phyloP scores from a whole-genome alignment of 495 filamentous ascomycete genomes.

The Aspergillus campestris region DNA sequence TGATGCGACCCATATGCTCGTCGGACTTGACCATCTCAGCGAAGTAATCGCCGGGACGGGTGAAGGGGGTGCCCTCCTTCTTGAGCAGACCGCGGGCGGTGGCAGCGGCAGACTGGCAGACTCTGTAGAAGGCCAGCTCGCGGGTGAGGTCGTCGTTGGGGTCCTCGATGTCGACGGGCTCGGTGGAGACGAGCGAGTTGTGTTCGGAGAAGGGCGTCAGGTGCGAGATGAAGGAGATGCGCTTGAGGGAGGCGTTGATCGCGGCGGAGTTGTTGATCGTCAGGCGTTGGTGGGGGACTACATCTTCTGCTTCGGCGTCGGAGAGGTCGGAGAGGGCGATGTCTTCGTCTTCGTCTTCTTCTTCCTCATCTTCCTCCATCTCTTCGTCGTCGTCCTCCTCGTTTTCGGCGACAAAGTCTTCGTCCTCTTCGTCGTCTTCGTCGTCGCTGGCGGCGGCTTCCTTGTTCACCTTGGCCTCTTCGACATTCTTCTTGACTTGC shows the following conservation, averaged over 20 bases:
- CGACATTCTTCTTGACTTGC: constrained; percentile 20
- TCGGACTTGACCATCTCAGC: constrained; percentile 98
- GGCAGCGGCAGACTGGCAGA: constrained; percentile 70
- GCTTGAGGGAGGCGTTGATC: constrained; percentile 65
- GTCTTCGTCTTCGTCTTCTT: constrained; percentile 46
- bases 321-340: constrained; percentile 81
- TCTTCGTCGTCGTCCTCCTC: constrained; percentile 26
- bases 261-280: constrained; percentile 96
- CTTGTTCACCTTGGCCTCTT: constrained; percentile 15
- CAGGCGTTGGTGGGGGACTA: constrained; percentile 81
- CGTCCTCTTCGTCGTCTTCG: constrained; percentile 20
- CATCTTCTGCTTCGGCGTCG: constrained; percentile 73
- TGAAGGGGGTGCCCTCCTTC: constrained; percentile 76
- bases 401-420: constrained; percentile 20
- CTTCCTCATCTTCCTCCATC: constrained; percentile 37
- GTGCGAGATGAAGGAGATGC: constrained; percentile 58
- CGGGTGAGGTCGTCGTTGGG: constrained; percentile 81
- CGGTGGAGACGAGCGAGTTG: constrained; percentile 48
- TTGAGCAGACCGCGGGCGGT: constrained; percentile 63
- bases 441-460: constrained; percentile 18
- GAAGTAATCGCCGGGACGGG: constrained; percentile 87
- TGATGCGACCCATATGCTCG: constrained; percentile 95
- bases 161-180: constrained; percentile 51
- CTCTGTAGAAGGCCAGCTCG: constrained; percentile 89
- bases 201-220: constrained; percentile 56